Evolutionary conservation across 2,329 filamentous ascomycete species (phyloP).

Genomic region (Emericellopsis cladophorae): DNA sequence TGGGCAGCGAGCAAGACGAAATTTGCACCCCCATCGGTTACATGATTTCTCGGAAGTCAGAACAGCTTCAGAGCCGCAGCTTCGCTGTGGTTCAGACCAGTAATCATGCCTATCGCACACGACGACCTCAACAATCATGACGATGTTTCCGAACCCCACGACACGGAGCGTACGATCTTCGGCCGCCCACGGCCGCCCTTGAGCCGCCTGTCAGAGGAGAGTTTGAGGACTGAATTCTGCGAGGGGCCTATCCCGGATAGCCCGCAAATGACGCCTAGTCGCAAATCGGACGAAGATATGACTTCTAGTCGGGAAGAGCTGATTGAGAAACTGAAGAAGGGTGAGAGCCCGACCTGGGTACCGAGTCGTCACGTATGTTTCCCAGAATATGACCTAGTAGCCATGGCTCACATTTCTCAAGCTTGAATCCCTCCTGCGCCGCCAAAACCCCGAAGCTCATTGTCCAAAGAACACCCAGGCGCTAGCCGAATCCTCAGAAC

Average conservation of each 20-base stretch:
- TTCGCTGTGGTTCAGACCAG: slow-evolving; percentile 10
- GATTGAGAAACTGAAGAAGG: slow-evolving; percentile 73
- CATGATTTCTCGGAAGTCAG: neutral
- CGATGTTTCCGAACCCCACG: slow-evolving; percentile 9
- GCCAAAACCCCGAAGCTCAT: slow-evolving; percentile 4
- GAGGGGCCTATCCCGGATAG: slow-evolving; percentile 40
- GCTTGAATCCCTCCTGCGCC: slow-evolving; percentile 24
- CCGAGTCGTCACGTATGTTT: slow-evolving; percentile 47
- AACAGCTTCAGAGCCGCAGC: slow-evolving; percentile 5
- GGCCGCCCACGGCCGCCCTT: slow-evolving; percentile 5
- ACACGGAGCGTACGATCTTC: slow-evolving; percentile 8
- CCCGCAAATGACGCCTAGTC: slow-evolving; percentile 13
- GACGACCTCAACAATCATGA: slow-evolving; percentile 29
- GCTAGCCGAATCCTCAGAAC: slow-evolving; percentile 19
- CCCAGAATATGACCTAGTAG: neutral
- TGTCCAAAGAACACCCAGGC: slow-evolving; percentile 10
- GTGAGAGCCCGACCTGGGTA: slow-evolving; percentile 64
- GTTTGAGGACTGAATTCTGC: slow-evolving; percentile 46
- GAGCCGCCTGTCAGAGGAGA: slow-evolving; percentile 41
- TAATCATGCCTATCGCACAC: slow-evolving; percentile 45
- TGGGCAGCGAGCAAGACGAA: too few species aligned
- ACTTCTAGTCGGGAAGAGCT: slow-evolving; percentile 59
- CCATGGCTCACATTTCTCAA: slow-evolving; percentile 6
- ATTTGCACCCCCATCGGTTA: neutral
- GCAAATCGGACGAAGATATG: slow-evolving; percentile 12